phyloP scores from a whole-genome alignment of 2,329 filamentous ascomycete species.

The Talaromyces rugulosus region DNA sequence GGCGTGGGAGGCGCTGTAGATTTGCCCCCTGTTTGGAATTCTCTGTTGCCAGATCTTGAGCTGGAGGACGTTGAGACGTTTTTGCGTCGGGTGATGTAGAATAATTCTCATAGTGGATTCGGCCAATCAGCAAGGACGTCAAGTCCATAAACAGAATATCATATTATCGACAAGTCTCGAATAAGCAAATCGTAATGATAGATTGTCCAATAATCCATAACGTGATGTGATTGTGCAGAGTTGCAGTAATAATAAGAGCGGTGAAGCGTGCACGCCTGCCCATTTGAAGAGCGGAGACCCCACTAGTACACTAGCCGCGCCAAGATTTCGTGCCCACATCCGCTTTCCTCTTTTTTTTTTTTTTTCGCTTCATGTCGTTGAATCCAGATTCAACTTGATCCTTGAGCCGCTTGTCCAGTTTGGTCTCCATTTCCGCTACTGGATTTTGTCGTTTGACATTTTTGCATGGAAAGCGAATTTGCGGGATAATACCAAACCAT shows the following conservation, averaged over 20 bases:
- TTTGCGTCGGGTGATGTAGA: not conserved
- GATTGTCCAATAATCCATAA: too few relatives aligned
- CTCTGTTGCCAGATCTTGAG: conserved; percentile 1
- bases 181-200: not conserved
- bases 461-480: conserved; percentile 1
- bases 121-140: not conserved
- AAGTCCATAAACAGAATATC: too few relatives aligned
- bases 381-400: not conserved
- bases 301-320: conserved; percentile 15
- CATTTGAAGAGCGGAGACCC: not conserved
- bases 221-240: not conserved
- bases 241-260: not conserved
- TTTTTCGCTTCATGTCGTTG: conserved; percentile 14
- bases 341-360: conserved; percentile 40
- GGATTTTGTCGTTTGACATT: not conserved
- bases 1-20: not conserved
- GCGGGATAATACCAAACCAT: conserved; percentile 15
- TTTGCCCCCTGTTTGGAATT: not conserved
- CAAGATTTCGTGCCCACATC: conserved; percentile 36
- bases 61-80: conserved; percentile 2
- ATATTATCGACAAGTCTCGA: too few relatives aligned
- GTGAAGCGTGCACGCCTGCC: not conserved
- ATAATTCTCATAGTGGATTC: not conserved
- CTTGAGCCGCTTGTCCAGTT: not conserved
- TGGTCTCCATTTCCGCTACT: not conserved